phyloP scores from a whole-genome alignment of 805 yeast genomes.

The Saturnispora saitoi region DNA sequence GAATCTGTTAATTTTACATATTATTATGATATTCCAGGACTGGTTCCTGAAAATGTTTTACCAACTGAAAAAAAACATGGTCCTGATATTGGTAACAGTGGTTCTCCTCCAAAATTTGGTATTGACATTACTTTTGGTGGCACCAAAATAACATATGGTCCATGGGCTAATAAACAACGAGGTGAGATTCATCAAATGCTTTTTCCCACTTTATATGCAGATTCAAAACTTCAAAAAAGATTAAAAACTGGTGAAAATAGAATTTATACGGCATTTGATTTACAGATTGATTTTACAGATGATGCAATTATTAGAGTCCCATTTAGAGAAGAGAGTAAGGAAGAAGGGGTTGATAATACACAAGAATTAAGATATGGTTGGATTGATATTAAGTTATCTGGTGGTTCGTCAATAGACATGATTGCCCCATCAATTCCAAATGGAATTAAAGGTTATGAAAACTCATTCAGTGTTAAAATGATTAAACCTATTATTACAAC shows the following conservation, averaged over 20 bases:
- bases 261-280: slow-evolving; percentile 44
- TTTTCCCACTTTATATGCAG: slow-evolving; percentile 59
- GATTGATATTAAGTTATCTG: slow-evolving; percentile 63
- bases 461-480: slow-evolving; percentile 38
- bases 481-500: slow-evolving; percentile 57
- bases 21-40: slow-evolving; percentile 68
- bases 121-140: slow-evolving; percentile 48
- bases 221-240: slow-evolving; percentile 33
- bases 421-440: slow-evolving; percentile 47
- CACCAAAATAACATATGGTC: slow-evolving; percentile 77
- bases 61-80: slow-evolving; percentile 31
- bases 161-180: slow-evolving; percentile 91
- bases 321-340: slow-evolving; percentile 76
- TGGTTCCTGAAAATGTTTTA: slow-evolving; percentile 34
- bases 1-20: slow-evolving; percentile 46
- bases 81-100: slow-evolving; percentile 52
- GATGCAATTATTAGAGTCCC: slow-evolving; percentile 70
- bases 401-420: slow-evolving; percentile 41
- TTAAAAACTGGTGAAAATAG: slow-evolving; percentile 45
- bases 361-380: slow-evolving; percentile 63
- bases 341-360: slow-evolving; percentile 25
- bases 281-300: slow-evolving; percentile 52
- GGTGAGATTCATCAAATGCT: slow-evolving; percentile 53
- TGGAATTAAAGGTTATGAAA: slow-evolving; percentile 44
- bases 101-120: slow-evolving; percentile 52